Evolutionary conservation across 257 asterid species (phyloP).

Genomic region (Gynochthodes officinalis): DNA sequence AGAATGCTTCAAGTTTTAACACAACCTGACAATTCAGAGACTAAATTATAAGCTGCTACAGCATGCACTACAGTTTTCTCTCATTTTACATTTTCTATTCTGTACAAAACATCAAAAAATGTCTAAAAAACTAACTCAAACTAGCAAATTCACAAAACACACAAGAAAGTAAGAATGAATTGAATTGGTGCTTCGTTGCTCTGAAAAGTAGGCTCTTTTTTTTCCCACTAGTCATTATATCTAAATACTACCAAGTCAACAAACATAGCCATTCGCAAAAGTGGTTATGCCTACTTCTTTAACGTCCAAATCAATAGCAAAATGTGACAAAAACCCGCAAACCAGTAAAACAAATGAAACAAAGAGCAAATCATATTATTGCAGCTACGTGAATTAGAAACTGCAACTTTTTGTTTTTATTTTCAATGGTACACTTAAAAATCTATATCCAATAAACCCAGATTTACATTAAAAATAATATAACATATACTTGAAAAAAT

Average conservation of each 20-base stretch:
- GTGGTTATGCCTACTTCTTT: too few species aligned
- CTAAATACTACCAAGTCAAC: background rate
- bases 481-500: background rate
- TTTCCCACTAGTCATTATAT: background rate
- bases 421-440: background rate
- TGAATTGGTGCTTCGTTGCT: background rate
- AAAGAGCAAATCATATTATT: background rate
- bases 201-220: background rate
- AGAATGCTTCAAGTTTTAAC: slow-evolving; percentile 92
- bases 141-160: background rate
- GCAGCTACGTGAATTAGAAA: background rate
- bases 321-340: background rate
- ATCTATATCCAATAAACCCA: background rate
- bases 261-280: background rate
- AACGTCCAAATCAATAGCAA: background rate
- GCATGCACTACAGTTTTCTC: slow-evolving; percentile 26
- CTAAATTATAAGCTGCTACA: slow-evolving; percentile 59
- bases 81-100: background rate
- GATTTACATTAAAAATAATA: background rate
- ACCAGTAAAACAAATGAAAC: background rate
- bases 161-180: background rate
- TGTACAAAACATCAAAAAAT: background rate
- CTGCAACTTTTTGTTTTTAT: too few species aligned
- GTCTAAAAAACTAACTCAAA: background rate
- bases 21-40: slow-evolving; percentile 80